Evolutionary conservation across 2,329 filamentous ascomycete genomes (phyloP).

Genomic region (Neoscytalidium dimidiatum): DNA sequence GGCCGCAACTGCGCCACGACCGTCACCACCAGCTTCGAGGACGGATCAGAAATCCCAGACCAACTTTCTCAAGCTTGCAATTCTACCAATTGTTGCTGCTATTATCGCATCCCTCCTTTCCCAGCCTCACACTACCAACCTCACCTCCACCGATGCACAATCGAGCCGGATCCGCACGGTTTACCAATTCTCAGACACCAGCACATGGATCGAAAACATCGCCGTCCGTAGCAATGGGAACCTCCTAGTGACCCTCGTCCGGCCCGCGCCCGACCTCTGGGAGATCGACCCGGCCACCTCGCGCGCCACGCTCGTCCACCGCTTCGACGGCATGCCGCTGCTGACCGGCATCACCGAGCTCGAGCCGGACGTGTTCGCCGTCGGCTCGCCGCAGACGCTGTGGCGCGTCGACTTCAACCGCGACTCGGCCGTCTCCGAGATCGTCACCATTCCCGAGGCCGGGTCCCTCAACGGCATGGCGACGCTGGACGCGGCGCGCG

Average conservation of each 20-base stretch:
- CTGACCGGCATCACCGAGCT: slow-evolving; percentile 40
- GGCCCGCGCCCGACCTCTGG: slow-evolving; percentile 32
- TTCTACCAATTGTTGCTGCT: too few relatives aligned
- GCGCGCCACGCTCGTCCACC: slow-evolving; percentile 30
- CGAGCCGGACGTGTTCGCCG: slow-evolving; percentile 36
- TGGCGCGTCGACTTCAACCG: not conserved
- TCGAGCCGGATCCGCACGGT: slow-evolving; percentile 22
- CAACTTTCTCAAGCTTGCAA: too few relatives aligned
- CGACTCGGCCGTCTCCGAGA: slow-evolving; percentile 14
- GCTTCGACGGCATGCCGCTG: slow-evolving; percentile 26
- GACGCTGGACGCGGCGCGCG: slow-evolving; percentile 20
- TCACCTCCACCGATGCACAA: too few relatives aligned
- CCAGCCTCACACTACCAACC: too few relatives aligned
- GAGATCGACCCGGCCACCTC: slow-evolving; percentile 33
- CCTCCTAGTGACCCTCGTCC: slow-evolving; percentile 35
- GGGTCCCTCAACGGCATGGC: slow-evolving; percentile 29
- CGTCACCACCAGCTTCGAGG: too few relatives aligned
- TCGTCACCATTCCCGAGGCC: slow-evolving; percentile 23
- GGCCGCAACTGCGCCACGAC: too few relatives aligned
- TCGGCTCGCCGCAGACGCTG: slow-evolving; percentile 28
- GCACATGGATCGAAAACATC: slow-evolving; percentile 44
- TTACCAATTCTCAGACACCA: slow-evolving; percentile 30
- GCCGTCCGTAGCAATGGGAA: slow-evolving; percentile 37
- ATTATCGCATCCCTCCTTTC: too few relatives aligned
- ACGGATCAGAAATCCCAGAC: too few relatives aligned